Evolutionary conservation across 139 green algal genomes (phyloP), one percentile per base, ranked within the genome.

Genomic region (Chlorella sp.): DNA sequence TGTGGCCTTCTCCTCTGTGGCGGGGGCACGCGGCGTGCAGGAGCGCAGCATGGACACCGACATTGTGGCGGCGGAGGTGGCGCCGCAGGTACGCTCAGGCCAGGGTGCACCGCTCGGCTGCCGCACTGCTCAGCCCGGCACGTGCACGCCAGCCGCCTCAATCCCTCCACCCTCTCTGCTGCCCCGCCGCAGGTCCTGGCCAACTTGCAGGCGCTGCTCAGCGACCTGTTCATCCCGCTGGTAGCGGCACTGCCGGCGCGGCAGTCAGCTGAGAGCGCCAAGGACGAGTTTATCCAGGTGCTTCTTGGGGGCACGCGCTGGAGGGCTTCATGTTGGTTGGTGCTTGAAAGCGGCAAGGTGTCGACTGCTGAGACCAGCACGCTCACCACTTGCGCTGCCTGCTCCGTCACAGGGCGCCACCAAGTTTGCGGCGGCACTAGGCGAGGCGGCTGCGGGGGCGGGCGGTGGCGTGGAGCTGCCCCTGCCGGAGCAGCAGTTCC

Each of bases 221-320:
- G 85, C 14, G 92, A 98, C 79, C 79, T 98, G 40, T 98, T 92
- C 86, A 62, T 96, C 54, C 95, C 95, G 44, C 86, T 97, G 28
- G 86, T 98, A 56, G 84, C 91, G 69, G 90, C 92, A 87, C 79
- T 87, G 88, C 51, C 95, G 94, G 91, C 91, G 90, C 70, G 91
- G 90, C 78, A 75, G 24, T 81, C 82, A 30, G 73, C 68, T 8
- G 72, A 87, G 65, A 90, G 95, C 44, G 80, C 95, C 82, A 91
- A 89, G 13, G 43, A 88, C 16, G 92, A 94, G 68, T 95, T 95
- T 68, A 58, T 96, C 38, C 74, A 91, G 84, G 85, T 90, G 67
- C 51, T 54, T 8, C 46, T 54, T 8, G 8, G 46, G 8, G 76
- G 20, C n/a, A 17, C 38, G 51, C 30, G 16, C 11, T 6, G 56